phyloP scores from a whole-genome alignment of 73 alveolate genomes.

The Paramecium tetraurelia region DNA sequence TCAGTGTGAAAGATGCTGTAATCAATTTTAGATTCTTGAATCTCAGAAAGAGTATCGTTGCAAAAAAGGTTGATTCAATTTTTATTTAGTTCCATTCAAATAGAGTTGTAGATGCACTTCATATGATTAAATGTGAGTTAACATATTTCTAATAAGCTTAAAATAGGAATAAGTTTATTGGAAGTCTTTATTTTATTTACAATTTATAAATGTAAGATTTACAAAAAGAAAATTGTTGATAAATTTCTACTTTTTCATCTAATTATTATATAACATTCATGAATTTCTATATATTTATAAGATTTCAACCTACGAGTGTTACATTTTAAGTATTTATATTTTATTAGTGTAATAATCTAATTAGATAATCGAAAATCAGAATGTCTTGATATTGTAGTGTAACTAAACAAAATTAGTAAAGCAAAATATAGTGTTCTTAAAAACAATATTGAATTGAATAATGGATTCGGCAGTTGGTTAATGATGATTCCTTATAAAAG shows the following conservation, averaged over 20 bases:
- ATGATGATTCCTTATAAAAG: background rate
- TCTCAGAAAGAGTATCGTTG: too few relatives aligned
- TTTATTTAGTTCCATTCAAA: too few relatives aligned
- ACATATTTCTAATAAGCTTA: too few relatives aligned
- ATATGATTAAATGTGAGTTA: too few relatives aligned
- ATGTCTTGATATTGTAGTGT: background rate
- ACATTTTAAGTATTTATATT: background rate
- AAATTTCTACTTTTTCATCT: too few relatives aligned
- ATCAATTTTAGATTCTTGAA: too few relatives aligned
- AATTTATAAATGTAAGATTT: background rate
- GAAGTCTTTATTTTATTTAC: background rate
- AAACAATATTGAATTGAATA: background rate
- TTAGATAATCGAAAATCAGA: background rate
- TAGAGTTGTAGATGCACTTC: too few relatives aligned
- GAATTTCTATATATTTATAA: too few relatives aligned
- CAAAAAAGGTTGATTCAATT: too few relatives aligned
- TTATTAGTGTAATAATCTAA: too few relatives aligned
- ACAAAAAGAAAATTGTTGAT: background rate
- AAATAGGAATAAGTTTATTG: background rate
- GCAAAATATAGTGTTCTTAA: background rate
- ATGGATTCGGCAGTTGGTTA: background rate
- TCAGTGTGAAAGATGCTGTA: too few relatives aligned
- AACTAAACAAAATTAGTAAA: background rate
- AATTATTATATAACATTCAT: too few relatives aligned
- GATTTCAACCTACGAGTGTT: background rate